phyloP scores from a whole-genome alignment of 139 green algal genomes.

The Zygnema circumcarinatum region DNA sequence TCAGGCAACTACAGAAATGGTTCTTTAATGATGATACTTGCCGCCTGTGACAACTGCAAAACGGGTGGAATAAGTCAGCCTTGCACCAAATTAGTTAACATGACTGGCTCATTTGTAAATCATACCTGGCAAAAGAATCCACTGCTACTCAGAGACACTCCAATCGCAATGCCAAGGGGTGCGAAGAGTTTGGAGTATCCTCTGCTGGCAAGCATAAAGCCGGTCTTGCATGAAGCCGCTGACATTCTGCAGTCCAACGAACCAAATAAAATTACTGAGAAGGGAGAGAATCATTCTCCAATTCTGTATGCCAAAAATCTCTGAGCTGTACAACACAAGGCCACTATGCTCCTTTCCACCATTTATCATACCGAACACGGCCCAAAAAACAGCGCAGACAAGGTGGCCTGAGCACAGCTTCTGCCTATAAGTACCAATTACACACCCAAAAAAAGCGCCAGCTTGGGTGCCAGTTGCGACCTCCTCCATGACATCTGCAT shows the following conservation, averaged over 20 bases:
- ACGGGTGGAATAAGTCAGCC: not conserved
- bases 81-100: too few relatives aligned
- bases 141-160: conserved; percentile 68
- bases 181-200: conserved; percentile 60
- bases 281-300: not conserved
- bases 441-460: conserved; percentile 81
- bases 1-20: not conserved
- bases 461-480: conserved; percentile 72
- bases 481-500: conserved; percentile 45
- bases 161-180: conserved; percentile 71
- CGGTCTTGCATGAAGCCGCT: conserved; percentile 53
- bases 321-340: not conserved
- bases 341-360: not conserved
- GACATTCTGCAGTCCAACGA: conserved; percentile 50
- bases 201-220: conserved; percentile 73
- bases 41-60: not conserved
- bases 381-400: too few relatives aligned
- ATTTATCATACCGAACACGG: too few relatives aligned
- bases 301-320: not conserved
- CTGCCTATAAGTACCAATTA: too few relatives aligned
- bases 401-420: too few relatives aligned
- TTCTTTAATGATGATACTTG: not conserved
- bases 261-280: not conserved
- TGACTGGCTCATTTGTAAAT: too few relatives aligned
- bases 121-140: conserved; percentile 74